These are phyloP conservation scores for Elsinoe perseae DNA, from an alignment of 2,329 filamentous ascomycete species.

Conservation along the genomic window DNA sequence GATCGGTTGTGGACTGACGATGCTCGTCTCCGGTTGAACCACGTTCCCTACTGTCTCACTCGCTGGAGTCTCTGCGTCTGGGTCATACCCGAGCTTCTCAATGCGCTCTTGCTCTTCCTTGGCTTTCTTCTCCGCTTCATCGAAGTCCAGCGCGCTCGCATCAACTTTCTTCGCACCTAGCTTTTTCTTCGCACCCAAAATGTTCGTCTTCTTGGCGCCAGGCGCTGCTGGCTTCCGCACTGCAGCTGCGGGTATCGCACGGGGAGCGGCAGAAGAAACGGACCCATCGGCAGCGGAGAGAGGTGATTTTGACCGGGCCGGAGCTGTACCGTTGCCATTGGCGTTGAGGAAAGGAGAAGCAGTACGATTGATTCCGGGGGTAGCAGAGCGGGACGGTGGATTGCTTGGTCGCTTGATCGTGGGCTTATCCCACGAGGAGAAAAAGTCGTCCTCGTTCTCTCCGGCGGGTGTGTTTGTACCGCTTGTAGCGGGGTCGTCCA, in stretches of 20 bases:
- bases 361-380: conserved; percentile 73
- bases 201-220: conserved; percentile 52
- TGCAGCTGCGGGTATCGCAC: conserved; percentile 70
- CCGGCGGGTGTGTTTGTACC: conserved; percentile 68
- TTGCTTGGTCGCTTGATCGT: conserved; percentile 94
- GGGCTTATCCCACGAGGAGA: conserved; percentile 98
- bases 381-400: conserved; percentile 80
- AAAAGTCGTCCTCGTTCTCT: conserved; percentile 87
- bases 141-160: conserved; percentile 75
- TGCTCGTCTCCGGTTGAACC: conserved; percentile 49
- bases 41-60: conserved; percentile 32
- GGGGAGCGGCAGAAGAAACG: conserved; percentile 45
- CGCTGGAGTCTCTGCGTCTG: conserved; percentile 59
- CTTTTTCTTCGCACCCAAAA: conserved; percentile 64
- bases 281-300: conserved; percentile 51
- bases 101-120: conserved; percentile 96
- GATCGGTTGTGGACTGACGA: conserved; percentile 68
- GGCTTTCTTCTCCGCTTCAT: conserved; percentile 92
- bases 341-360: conserved; percentile 85
- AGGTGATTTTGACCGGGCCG: conserved; percentile 73
- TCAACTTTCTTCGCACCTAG: conserved; percentile 64
- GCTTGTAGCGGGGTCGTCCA: conserved; percentile 52
- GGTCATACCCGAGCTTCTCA: conserved; percentile 90
- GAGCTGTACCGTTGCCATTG: conserved; percentile 52
- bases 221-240: conserved; percentile 64